Base-by-base conservation (phyloP, 2,329 filamentous ascomycete genomes). In the Alternaria brassicicola region DNA sequence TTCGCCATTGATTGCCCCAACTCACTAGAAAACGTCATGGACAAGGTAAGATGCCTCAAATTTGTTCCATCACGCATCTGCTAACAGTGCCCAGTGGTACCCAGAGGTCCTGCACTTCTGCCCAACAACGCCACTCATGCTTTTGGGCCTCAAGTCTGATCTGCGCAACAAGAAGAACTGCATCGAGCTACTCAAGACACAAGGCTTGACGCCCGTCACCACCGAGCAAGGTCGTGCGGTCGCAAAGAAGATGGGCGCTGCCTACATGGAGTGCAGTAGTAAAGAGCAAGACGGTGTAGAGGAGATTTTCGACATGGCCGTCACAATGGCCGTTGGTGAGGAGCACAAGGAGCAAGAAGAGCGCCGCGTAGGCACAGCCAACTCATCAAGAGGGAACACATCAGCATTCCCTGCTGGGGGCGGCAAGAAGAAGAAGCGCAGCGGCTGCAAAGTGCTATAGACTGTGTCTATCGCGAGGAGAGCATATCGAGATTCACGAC, bases 1-100 rank as follows among this genome's bases (percentile, higher is more conserved):
- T 99, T 99, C 79, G 95, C 95, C 65, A 97, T 99, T 74, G 95
- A 99, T 80, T 99, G 95, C 78, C 95, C 95, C 33, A 97, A 97
- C 79, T 98, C 94, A 6, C 84, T 99, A 52, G 95, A 99, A 76
- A 99, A 99, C 79, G 94, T 99, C 58, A 89, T 98, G 83, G 95
- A 99, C 82, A 99, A 99, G 89, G 95, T 97, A 82, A 63, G 83
- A 51, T 26, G 49, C 28, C 51, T 26, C 51, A 35, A 17, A 4
- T 33, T 50, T 49, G 12, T 45, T 35, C 19, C 21, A 33, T 6
- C 52, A 23, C 48, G 12, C 45, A 49, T 53, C 13, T 23, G 47
- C 71, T 76, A 71, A 81, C 72, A 58, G 57, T 3, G n/a, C 15
- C 46, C 70, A 98, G 95, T 99, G 95, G 95, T 99, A 97, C 75